Evolutionary conservation across 805 yeast genomes (phyloP), one percentile per base, ranked within the genome.

Genomic region (Starmerella vaccinii): DNA sequence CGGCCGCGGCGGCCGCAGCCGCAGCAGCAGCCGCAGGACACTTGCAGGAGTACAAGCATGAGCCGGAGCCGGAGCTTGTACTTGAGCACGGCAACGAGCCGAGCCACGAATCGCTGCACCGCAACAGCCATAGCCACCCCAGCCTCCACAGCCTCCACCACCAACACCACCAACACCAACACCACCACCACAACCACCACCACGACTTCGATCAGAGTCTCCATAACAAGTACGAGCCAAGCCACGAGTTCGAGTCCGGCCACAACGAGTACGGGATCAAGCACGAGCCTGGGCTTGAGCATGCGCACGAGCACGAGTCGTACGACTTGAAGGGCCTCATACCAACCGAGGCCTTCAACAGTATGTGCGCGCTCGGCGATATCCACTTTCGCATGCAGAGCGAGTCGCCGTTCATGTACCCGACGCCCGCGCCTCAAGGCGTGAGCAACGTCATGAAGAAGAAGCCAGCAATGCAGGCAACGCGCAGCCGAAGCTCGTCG

Each of bases 401-500:
- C 12, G 27, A 21, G n/a, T 30, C 38, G 27, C 38, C 46, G 13
- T 43, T 43, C 33, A 27, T 41, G 45, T 41, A 41, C 19, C 35
- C 30, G 5, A 47, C 40, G 22, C 47, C 47, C 32, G 37, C 37
- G 16, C 22, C 46, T 3, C 19, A n/a, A 6, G 35, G 18, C 10
- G 8, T 15, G 9, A 13, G 3, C 21, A 18, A 15, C 19, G 46
- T 38, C n/a, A 13, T 21, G 18, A 29, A 30, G 21, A 30, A 32
- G 24, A n/a, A n/a, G n/a, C n/a, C n/a, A n/a, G n/a, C n/a, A n/a
- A n/a, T n/a, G n/a, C n/a, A n/a, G n/a, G n/a, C n/a, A n/a, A 26
- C 30, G 49, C 57, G 49, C 19, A 40, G 32, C 32, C 50, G 49
- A 39, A 47, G 52, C 43, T 24, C 49, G 16, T 44, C 49, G 15